A percentile compares a stretch with the other conserved stretches of the same genome.
phyloP scores from a whole-genome alignment of 2,329 filamentous ascomycete species.

The Didymella pinodella region DNA sequence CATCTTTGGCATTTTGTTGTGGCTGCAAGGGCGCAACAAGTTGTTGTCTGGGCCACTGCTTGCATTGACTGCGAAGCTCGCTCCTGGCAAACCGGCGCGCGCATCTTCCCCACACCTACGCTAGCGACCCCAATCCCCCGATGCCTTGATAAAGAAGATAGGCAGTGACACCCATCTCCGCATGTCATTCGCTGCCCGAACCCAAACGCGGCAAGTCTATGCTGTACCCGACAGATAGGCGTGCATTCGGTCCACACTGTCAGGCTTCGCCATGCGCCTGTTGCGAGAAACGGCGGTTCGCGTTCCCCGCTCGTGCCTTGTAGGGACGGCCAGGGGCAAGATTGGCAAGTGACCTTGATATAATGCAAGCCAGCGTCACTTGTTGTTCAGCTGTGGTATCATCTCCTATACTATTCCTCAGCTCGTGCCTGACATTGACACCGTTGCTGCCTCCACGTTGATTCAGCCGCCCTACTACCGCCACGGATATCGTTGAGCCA shows the following conservation, averaged over 20 bases:
- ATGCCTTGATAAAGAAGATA: conserved; percentile 22
- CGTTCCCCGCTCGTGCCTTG: conserved; percentile 21
- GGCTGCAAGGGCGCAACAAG: background rate
- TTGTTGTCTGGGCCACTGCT: background rate
- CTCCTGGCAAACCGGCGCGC: conserved; percentile 4
- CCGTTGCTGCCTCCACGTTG: conserved; percentile 5
- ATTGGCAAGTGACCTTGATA: conserved; percentile 20
- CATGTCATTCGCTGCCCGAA: conserved; percentile 14
- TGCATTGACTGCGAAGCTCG: conserved; percentile 9
- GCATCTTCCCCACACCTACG: conserved; percentile 19
- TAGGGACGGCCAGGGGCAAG: conserved; percentile 2
- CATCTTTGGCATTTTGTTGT: background rate
- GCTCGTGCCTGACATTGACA: conserved; percentile 5
- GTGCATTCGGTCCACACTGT: conserved; percentile 10
- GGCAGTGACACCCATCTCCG: conserved; percentile 4
- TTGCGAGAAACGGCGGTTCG: conserved; percentile 14
- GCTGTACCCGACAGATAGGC: conserved; percentile 22
- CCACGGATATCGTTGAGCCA: background rate
- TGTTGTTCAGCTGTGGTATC: conserved; percentile 2
- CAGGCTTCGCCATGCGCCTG: conserved; percentile 12
- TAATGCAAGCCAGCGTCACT: conserved; percentile 12
- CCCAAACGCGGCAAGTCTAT: conserved; percentile 16
- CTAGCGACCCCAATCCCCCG: conserved; percentile 16
- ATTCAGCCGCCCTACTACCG: conserved; percentile 7
- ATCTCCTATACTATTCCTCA: background rate